Base-by-base conservation (phyloP, 495 filamentous ascomycete genomes). In the Trichoderma orchidacearum region DNA sequence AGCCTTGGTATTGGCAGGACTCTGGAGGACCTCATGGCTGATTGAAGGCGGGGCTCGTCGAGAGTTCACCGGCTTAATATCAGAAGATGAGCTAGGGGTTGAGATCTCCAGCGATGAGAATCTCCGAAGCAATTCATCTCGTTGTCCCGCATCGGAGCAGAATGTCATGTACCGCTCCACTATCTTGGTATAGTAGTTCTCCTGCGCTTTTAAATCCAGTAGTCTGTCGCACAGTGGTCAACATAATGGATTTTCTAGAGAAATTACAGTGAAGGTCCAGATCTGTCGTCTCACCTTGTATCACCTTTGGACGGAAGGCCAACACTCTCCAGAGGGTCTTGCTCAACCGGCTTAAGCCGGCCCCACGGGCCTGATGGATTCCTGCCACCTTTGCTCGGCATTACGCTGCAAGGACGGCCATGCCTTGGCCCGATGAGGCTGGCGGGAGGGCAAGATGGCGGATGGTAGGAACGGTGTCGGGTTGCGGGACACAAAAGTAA, bases 251-350 rank as follows among this genome's bases (percentile, higher is more conserved):
- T 51, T 45, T 23, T 32, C 52, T 38, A 55, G 38, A 58, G 56
- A 21, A 32, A 8, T 35, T 18, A 55, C 30, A n/a, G 13, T n/a
- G n/a, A n/a, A n/a, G n/a, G n/a, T n/a, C n/a, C 25, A 30, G 48
- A 30, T 23, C 41, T 29, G 50, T n/a, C 9, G 53, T 56, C 75
- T 54, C 69, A 83, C 83, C 82, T 83, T 48, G 68, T 86, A 65
- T 96, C 91, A 11, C 91, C 91, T 63, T 95, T 95, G 0, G 90
- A 95, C 17, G 87, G 87, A 59, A 94, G 76, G 2, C 90, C 91
- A 57, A 90, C 85, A 35, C 72, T 73, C 57, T 89, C 85, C 30
- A 96, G 73, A 13, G 86, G 79, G 66, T 96, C 90, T 30, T 75
- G 60, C 23, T 81, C 75, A 51, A 81, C 77, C 4, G 85, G 80